These are phyloP conservation scores for Erythrophleum ivorense DNA, from an alignment of 331 rosid genomes.

Conservation along the genomic window DNA sequence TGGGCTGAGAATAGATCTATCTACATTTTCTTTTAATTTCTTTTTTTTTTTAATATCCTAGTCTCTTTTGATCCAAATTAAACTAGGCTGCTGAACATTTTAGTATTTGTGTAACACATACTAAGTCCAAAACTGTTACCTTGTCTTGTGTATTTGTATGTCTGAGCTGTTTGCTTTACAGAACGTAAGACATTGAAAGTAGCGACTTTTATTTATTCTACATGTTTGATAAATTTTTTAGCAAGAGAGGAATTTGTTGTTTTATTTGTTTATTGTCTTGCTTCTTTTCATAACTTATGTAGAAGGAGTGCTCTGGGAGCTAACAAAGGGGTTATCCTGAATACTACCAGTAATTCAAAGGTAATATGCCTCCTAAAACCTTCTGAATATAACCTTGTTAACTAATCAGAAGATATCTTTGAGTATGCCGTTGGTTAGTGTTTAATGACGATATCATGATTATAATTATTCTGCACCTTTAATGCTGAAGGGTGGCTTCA, in stretches of 20 bases:
- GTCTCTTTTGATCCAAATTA: not conserved
- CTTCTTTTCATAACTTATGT: conserved; percentile 33
- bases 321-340: conserved; percentile 46
- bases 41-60: not conserved
- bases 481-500: conserved; percentile 52
- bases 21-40: not conserved
- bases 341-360: conserved; percentile 47
- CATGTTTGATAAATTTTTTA: conserved; percentile 2
- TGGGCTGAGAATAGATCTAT: not conserved
- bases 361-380: conserved; percentile 44
- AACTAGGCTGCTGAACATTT: conserved; percentile 6
- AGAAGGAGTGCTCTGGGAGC: conserved; percentile 47
- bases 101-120: not conserved
- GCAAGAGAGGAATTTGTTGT: not conserved
- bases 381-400: conserved; percentile 15
- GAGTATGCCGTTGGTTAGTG: conserved; percentile 13
- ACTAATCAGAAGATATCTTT: conserved; percentile 24
- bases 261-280: conserved; percentile 20
- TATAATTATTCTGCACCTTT: conserved; percentile 31
- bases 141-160: conserved; percentile 1
- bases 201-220: conserved; percentile 23
- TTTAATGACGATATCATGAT: conserved; percentile 1
- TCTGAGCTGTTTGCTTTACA: not conserved
- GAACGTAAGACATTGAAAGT: conserved; percentile 4
- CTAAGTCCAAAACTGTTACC: conserved; percentile 3